Evolutionary conservation across 768 basidiomycete species (phyloP), one percentile per base, ranked within the genome.

Genomic region (Peribolospora baueri): DNA sequence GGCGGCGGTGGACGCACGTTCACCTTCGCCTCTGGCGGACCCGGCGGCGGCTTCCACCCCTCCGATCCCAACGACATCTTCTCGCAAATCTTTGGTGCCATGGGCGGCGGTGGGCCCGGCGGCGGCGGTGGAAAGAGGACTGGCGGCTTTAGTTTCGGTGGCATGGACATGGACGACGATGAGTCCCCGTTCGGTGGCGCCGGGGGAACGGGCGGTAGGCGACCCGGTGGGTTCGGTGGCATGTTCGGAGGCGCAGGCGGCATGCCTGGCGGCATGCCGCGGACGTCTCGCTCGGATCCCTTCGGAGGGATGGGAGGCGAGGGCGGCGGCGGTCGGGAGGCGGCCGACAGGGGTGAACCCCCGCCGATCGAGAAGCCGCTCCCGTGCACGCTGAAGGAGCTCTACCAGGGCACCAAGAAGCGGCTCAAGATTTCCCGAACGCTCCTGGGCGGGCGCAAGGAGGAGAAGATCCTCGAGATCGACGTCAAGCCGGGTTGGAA

Each of bases 41-140:
- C 9, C 57, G 70, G 45, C 10, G 62, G 59, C 7, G 79, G 81
- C 4, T 93, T 81, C 70, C 68, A 73, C 5, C 84, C 90, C 3
- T 68, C 75, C 37, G 87, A 93, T 63, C 86, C 90, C 9, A 74
- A 82, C 57, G 82, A 79, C 64, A 78, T 95, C 66, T 93, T 95
- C 67, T 80, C 83, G 83, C 82, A 65, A 69, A 61, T 69, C 46
- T 66, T 65, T 9, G 63, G 64, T 2, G 52, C 57, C 38, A 56
- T 59, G 58, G 67, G 69, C 7, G 66, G 68, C n/a, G 76, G 75
- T 67, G 63, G 63, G 68, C 73, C 3, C 72, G 78, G 8, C 72
- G 75, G 14, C 1, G 42, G 42, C 49, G 61, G 61, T 6, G 37
- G 4, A 14, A 52, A 11, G 11, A 53, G 48, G 56, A 51, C 56